Evolutionary conservation across 306 rosid genomes (phyloP), one percentile per base, ranked within the genome.

Genomic region (Cucurbita argyrosperma): DNA sequence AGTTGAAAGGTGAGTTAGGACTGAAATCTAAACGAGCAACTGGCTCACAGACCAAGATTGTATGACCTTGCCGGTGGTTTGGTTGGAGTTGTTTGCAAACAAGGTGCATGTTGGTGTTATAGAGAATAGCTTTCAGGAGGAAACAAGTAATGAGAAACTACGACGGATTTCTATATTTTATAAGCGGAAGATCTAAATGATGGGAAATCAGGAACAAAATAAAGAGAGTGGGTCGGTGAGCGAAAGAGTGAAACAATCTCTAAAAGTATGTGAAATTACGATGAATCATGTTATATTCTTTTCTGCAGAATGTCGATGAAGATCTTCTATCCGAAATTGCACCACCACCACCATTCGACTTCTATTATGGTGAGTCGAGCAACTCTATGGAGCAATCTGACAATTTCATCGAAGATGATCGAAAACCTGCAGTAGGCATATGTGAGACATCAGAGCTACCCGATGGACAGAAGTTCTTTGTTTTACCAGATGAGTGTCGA

Each of bases 311-410:
- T 46, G 76, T 82, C 26, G 83, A 80, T n/a, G 47, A 51, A 53
- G 74, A 23, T 37, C 68, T 49, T 65, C 78, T 74, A n/a, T 51
- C 72, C 58, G 86, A 75, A 55, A 53, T 40, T 75, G 82, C 77
- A 56, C 82, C 60, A 57, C 57, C 57, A 43, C 57, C 57, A 78
- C 87, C 86, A 6, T 14, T 14, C 6, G 79, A 78, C 78, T 88
- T 80, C 49, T 82, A 45, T 74, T 50, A 37, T 55, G 97, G 96
- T 77, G 96, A 89, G 81, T 78, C 86, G 8, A 90, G 96, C 81
- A 85, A 77, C 83, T 64, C 76, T 39, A 50, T 80, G 62, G 87
- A 76, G 71, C 79, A 80, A 70, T 79, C 82, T 59, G 83, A 67
- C 75, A 80, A 49, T 56, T 64, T 77, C 14, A 53, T 69, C 71